A percentile compares a stretch with the other conserved stretches of the same genome.
Evolutionary conservation across 2,329 filamentous ascomycete species (phyloP).

Genomic region (Trichophyton schoenleinii): DNA sequence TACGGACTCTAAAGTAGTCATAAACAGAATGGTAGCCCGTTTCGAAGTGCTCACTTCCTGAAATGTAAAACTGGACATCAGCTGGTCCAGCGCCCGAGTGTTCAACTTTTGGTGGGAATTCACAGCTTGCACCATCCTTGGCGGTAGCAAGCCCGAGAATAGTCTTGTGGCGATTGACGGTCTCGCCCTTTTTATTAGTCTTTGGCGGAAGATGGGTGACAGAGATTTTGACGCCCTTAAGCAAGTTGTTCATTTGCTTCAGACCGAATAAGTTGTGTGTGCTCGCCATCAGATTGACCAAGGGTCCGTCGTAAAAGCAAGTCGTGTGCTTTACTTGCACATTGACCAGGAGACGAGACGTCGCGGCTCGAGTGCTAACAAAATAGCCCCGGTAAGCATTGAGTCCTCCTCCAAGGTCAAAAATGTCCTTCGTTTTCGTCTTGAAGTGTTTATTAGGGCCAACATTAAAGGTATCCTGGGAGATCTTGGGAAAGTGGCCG

Average conservation of each 20-base stretch:
- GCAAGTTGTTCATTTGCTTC: constrained; percentile 19
- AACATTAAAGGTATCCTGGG: constrained; percentile 32
- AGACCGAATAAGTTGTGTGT: constrained; percentile 11
- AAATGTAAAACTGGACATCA: constrained; percentile 44
- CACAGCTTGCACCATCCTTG: constrained; percentile 24
- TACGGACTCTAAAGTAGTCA: constrained; percentile 38
- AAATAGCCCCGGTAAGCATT: constrained; percentile 50
- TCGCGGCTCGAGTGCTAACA: constrained; percentile 47
- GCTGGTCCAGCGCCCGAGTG: constrained; percentile 37
- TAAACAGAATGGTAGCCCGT: constrained; percentile 39
- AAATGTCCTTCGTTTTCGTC: constrained; percentile 18
- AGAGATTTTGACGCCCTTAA: constrained; percentile 32
- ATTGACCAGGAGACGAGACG: constrained; percentile 47
- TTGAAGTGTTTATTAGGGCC: constrained; percentile 44
- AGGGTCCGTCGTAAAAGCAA: constrained; percentile 40
- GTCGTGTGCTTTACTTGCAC: constrained; percentile 50
- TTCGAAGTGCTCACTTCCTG: constrained; percentile 10
- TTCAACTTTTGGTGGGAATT: constrained; percentile 26
- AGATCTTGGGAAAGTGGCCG: constrained; percentile 35
- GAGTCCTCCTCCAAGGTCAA: constrained; percentile 39
- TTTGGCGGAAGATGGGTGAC: constrained; percentile 31
- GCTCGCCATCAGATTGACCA: constrained; percentile 26
- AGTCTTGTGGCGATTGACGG: constrained; percentile 31
- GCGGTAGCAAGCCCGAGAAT: constrained; percentile 36
- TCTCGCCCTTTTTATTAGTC: constrained; percentile 20